Conservation (phyloP, 2,329 filamentous ascomycete genomes). For the Venturia oleaginea region DNA sequence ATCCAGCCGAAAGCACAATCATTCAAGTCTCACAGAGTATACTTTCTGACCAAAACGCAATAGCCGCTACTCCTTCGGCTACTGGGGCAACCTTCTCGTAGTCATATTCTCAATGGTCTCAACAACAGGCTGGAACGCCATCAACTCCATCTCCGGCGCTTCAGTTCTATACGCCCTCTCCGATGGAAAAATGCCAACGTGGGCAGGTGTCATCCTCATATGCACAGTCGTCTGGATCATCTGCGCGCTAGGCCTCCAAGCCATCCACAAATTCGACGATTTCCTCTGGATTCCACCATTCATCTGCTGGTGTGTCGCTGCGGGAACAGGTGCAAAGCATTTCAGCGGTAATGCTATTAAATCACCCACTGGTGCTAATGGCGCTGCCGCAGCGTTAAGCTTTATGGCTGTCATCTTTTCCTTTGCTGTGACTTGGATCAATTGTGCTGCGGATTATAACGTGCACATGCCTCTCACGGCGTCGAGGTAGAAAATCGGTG, state of each 20-base stretch:
- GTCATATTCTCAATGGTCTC: constrained; percentile 30
- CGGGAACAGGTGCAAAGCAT: constrained; percentile 27
- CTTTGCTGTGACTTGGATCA: constrained; percentile 30
- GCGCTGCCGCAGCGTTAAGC: constrained; percentile 26
- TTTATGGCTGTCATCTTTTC: constrained; percentile 31
- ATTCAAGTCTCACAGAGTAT: no score
- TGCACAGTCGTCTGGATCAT: constrained; percentile 30
- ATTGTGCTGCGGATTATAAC: constrained; percentile 31
- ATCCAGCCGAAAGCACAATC: no score
- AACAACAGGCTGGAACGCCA: constrained; percentile 32
- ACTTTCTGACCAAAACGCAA: no score
- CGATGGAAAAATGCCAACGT: constrained; percentile 27
- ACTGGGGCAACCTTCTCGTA: constrained; percentile 30
- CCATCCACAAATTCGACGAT: constrained; percentile 30
- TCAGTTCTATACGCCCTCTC: constrained; percentile 28
- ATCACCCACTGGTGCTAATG: constrained; percentile 21
- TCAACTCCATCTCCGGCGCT: constrained; percentile 31
- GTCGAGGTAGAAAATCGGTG: constrained; percentile 26
- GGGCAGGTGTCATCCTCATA: constrained; percentile 31
- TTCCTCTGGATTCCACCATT: constrained; percentile 30
- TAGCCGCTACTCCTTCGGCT: constrained; percentile 30
- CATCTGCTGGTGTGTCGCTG: constrained; percentile 31
- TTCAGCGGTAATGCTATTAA: constrained; percentile 23
- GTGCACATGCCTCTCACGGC: constrained; percentile 30
- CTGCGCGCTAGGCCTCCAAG: constrained; percentile 29